A percentile compares a stretch with the other conserved stretches of the same genome.
These are phyloP conservation scores for Fusarium sp. DNA, from an alignment of 2,329 filamentous ascomycete genomes.

Conservation along the genomic window DNA sequence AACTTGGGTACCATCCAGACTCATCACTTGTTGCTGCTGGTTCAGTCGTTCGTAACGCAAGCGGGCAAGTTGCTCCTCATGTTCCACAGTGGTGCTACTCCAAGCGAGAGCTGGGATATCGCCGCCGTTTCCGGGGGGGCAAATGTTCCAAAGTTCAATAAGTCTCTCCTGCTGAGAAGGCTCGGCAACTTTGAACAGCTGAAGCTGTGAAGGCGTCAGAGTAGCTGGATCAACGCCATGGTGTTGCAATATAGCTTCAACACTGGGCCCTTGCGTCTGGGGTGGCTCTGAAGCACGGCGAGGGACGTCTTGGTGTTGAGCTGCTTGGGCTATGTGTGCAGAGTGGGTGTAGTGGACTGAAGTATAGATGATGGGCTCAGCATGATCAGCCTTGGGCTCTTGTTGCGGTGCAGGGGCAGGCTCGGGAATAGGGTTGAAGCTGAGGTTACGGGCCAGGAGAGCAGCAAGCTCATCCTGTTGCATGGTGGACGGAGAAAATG, in stretches of 20 bases:
- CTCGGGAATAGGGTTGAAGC: constrained; percentile 57
- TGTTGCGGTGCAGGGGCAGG: constrained; percentile 36
- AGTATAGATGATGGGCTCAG: constrained; percentile 70
- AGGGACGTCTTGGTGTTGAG: constrained; percentile 49
- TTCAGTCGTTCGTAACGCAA: constrained; percentile 64
- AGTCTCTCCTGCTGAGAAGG: constrained; percentile 76
- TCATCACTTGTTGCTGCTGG: constrained; percentile 56
- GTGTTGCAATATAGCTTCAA: constrained; percentile 67
- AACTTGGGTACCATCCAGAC: constrained; percentile 62
- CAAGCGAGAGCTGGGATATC: constrained; percentile 64
- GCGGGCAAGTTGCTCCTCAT: constrained; percentile 67
- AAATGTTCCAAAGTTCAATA: constrained; percentile 86
- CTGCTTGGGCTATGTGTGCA: constrained; percentile 60
- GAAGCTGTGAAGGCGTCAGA: constrained; percentile 78
- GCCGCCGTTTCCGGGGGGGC: constrained; percentile 69
- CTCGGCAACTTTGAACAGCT: constrained; percentile 81
- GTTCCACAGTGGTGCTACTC: constrained; percentile 62
- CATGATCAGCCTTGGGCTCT: constrained; percentile 45
- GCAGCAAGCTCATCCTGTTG: constrained; percentile 84
- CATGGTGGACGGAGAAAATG: constrained; percentile 56
- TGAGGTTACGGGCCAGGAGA: constrained; percentile 81
- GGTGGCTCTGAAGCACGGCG: constrained; percentile 62
- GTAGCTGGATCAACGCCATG: constrained; percentile 75
- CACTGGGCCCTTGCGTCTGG: constrained; percentile 57
- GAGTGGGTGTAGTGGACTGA: constrained; percentile 89